A percentile compares a stretch with the other conserved stretches of the same genome.
phyloP scores from a whole-genome alignment of 345 rosid genomes.

The Excoecaria cochinchinensis region DNA sequence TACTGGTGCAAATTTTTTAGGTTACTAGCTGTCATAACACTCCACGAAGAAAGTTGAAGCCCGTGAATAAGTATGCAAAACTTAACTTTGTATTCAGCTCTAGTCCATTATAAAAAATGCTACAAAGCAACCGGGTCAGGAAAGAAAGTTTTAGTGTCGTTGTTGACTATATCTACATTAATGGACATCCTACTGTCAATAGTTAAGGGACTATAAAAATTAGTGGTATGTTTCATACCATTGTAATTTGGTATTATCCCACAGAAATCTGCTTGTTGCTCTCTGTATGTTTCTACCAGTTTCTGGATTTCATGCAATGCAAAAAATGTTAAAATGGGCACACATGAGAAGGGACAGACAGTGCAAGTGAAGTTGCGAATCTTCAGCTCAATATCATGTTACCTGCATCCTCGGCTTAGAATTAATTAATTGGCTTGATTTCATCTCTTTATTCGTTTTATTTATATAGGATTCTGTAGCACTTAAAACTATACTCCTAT shows the following conservation, averaged over 20 bases:
- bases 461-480: background rate
- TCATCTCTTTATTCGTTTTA: background rate
- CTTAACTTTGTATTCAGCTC: background rate
- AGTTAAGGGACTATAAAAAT: background rate
- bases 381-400: conserved; percentile 1
- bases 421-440: background rate
- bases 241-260: background rate
- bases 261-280: background rate
- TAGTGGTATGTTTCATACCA: background rate
- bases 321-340: background rate
- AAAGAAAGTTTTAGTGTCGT: background rate
- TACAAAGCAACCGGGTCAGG: background rate
- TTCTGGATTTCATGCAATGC: background rate
- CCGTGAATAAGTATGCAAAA: conserved; percentile 45
- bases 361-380: background rate
- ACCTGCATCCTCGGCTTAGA: background rate
- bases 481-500: background rate
- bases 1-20: conserved; percentile 39
- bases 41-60: conserved; percentile 36
- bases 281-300: background rate
- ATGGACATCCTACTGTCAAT: background rate
- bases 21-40: conserved; percentile 27
- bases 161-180: background rate
- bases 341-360: background rate
- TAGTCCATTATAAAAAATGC: background rate